These are phyloP conservation scores for Suillus plorans DNA, from an alignment of 768 basidiomycete species.

Conservation along the genomic window DNA sequence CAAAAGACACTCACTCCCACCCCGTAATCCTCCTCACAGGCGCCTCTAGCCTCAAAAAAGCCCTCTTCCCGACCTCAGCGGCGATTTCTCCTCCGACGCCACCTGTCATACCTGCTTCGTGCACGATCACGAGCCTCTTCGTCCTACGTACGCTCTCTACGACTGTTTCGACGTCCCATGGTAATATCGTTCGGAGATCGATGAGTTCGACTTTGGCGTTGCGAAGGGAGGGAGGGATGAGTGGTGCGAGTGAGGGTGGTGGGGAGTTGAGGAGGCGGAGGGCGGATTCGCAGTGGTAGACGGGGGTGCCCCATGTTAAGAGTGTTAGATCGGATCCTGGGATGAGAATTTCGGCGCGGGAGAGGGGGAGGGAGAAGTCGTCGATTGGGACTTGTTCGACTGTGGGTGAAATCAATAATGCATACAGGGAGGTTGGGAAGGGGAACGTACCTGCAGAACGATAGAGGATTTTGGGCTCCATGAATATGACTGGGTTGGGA, in stretches of 20 bases:
- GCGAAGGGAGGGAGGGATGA: slow-evolving; percentile 66
- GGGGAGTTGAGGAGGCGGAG: slow-evolving; percentile 72
- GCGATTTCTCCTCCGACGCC: slow-evolving; percentile 91
- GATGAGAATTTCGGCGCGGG: slow-evolving; percentile 72
- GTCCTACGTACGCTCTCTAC: slow-evolving; percentile 83
- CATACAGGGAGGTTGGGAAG: not conserved
- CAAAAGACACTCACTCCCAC: slow-evolving; percentile 78
- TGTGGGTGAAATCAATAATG: slow-evolving; percentile 22
- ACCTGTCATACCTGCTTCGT: slow-evolving; percentile 86
- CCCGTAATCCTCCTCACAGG: slow-evolving; percentile 85
- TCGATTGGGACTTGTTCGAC: slow-evolving; percentile 92
- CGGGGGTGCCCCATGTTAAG: slow-evolving; percentile 89
- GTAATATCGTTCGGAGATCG: slow-evolving; percentile 85
- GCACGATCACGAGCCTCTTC: slow-evolving; percentile 83
- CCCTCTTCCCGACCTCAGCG: slow-evolving; percentile 86
- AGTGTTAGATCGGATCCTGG: slow-evolving; percentile 85
- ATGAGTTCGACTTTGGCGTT: slow-evolving; percentile 82
- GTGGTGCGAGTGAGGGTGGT: slow-evolving; percentile 55
- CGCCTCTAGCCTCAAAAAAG: slow-evolving; percentile 80
- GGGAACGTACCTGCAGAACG: slow-evolving; percentile 67
- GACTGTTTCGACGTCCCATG: slow-evolving; percentile 84
- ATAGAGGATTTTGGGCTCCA: slow-evolving; percentile 94
- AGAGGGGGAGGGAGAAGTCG: slow-evolving; percentile 83
- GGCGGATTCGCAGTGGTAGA: slow-evolving; percentile 88
- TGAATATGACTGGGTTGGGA: slow-evolving; percentile 91